These are phyloP conservation scores for Talaromyces sp. DNA, from an alignment of 2,329 filamentous ascomycete genomes.

Conservation along the genomic window DNA sequence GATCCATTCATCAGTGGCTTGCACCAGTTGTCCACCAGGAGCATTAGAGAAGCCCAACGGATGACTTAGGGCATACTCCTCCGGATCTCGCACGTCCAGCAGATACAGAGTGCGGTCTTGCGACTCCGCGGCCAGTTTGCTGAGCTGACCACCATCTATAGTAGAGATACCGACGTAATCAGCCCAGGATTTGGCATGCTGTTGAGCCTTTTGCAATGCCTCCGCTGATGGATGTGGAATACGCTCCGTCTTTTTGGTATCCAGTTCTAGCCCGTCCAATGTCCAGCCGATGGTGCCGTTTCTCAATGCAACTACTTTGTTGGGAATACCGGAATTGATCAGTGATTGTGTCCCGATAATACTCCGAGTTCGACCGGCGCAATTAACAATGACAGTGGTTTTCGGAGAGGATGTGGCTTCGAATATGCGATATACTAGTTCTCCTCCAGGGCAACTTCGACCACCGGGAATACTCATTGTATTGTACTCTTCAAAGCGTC, in stretches of 20 bases:
- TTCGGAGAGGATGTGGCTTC: constrained; percentile 25
- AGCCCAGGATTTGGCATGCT: constrained; percentile 9
- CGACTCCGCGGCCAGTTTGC: constrained; percentile 16
- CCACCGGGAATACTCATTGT: constrained; percentile 34
- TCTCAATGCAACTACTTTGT: constrained; percentile 28
- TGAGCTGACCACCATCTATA: constrained; percentile 7
- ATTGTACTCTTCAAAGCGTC: constrained; percentile 30
- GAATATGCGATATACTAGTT: constrained; percentile 30
- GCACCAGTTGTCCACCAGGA: constrained; percentile 31
- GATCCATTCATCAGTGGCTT: constrained; percentile 33
- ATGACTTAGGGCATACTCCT: constrained; percentile 26
- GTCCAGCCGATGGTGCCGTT: constrained; percentile 35
- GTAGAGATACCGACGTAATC: constrained; percentile 1
- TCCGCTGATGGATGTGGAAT: constrained; percentile 18
- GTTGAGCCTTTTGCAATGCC: constrained; percentile 11
- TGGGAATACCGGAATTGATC: constrained; percentile 26
- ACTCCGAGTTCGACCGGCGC: constrained; percentile 32
- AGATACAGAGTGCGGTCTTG: constrained; percentile 26
- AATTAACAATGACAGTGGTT: constrained; percentile 31
- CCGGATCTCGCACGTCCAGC: constrained; percentile 30
- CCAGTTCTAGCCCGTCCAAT: constrained; percentile 27
- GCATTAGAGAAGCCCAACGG: constrained; percentile 28
- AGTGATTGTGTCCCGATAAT: constrained; percentile 31
- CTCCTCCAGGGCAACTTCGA: constrained; percentile 32
- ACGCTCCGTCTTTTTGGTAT: constrained; percentile 22